Evolutionary conservation across 2,329 filamentous ascomycete species (phyloP), one percentile per base, ranked within the genome.

Genomic region (Colletotrichum trifolii): DNA sequence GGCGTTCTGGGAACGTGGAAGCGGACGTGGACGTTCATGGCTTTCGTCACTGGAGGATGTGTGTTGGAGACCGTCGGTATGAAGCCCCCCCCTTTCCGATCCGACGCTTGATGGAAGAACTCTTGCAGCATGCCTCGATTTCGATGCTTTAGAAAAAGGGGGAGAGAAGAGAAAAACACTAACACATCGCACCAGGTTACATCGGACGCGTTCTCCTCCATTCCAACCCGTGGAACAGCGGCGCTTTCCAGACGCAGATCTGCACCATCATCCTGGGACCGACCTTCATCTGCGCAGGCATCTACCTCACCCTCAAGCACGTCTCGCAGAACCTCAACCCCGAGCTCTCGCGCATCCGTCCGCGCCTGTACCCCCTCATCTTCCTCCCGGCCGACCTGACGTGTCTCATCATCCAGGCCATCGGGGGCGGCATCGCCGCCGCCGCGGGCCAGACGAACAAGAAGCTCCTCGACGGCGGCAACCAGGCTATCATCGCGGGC

Each of bases 271-370:
- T 87, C 74, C 80, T 87, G 54, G 84, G 79, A n/a, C 85, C 85
- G 3, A 86, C 87, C 36, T 81, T 90, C 64, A 79, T 89, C 75
- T 87, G 86, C 75, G 85, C 87, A 68, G 83, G 81, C 71, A 84
- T 90, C 74, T 90, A 90, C 77, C 82, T 90, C 34, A 88, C 85
- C 4, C 83, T 90, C 64, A 87, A 88, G 74, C 87, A 89, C 78
- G 74, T 86, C 68, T 80, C 83, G 63, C 75, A 85, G 39, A 75
- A 80, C 50, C 77, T 87, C 66, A 79, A 78, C 74, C 81, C 85
- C 8, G 47, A 69, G 42, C 77, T 85, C 57, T 87, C 85, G n/a
- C 82, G 83, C 67, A 70, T 88, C 61, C 78, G 77, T 4, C 82
- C 85, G 15, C 75, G 73, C n/a, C 78, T 80, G 69, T 87, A 86